Evolutionary conservation across 129 eudicot genomes (phyloP), one percentile per base, ranked within the genome.

Genomic region (Oenanthe sinensis): DNA sequence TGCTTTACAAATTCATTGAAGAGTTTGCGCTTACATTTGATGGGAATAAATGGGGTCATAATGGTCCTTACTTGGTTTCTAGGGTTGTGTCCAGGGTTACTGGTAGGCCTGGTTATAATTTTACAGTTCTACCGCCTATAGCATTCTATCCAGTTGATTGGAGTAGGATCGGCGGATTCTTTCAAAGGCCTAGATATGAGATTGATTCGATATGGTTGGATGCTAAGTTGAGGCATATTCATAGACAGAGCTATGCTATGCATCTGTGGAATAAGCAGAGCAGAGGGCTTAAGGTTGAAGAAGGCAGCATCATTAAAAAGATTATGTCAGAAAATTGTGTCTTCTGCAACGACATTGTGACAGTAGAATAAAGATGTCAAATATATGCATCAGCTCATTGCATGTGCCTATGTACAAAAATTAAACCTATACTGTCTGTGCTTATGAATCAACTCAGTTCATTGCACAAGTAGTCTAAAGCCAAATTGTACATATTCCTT

Each of bases 21-120:
- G 98, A 95, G 70, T 95, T 88, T 75, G 90, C 97, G 36, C 84
- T 84, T n/a, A 95, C 98, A 50, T 95, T 95, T 62, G 86, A 95
- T 82, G 98, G 98, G 47, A 95, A 88, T 73, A 95, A 95, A 86
- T 95, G 98, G 98, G 98, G 98, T 74, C 96, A 91, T 71, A 95
- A 95, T 81, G 98, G 98, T 20, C 98, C 98, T 60, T 95, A 95
- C 81, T 77, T 95, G 85, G 98, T 95, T 62, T 95, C 98, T 43
- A 86, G 98, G 81, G 98, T 95, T 63, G 94, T 95, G 47, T 70
- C 82, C 37, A 85, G 97, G 89, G 83, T 95, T 14, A 54, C 54
- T 68, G 92, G 82, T 26, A 81, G 89, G 58, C 81, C 77, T 17
- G 92, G 87, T 30, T 92, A 67, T 42, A 85, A 88, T 65, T 84